phyloP scores from a whole-genome alignment of 2,329 filamentous ascomycete genomes.

The Cercospora sp. region DNA sequence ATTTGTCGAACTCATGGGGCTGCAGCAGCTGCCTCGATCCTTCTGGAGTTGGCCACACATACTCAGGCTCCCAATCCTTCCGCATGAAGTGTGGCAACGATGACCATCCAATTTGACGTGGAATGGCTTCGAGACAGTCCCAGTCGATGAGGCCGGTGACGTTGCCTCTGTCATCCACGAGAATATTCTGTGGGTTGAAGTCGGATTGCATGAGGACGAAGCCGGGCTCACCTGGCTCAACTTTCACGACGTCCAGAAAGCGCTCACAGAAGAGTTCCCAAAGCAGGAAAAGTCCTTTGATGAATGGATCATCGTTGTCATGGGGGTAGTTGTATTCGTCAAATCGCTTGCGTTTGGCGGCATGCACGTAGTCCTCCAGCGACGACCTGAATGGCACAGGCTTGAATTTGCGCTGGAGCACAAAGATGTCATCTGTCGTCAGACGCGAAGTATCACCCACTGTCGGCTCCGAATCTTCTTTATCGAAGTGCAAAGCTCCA shows the following conservation, averaged over 20 bases:
- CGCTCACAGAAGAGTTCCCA: constrained; percentile 24
- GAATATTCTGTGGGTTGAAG: constrained; percentile 28
- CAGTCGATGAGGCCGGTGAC: constrained; percentile 27
- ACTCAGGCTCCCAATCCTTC: constrained; percentile 22
- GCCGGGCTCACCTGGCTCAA: constrained; percentile 13
- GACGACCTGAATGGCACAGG: constrained; percentile 8
- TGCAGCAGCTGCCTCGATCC: constrained; percentile 8
- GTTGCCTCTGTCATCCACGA: constrained; percentile 19
- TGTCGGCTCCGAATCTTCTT: constrained; percentile 2
- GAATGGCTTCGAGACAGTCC: constrained; percentile 26
- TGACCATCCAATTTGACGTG: constrained; percentile 25
- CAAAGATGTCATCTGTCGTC: constrained; percentile 20
- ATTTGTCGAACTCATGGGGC: constrained; percentile 21
- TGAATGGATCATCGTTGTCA: neutral
- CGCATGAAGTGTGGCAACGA: constrained; percentile 23
- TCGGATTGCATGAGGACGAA: constrained; percentile 28
- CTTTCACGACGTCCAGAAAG: constrained; percentile 20
- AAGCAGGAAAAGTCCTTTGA: constrained; percentile 16
- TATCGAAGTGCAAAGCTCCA: constrained; percentile 21
- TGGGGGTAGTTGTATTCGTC: constrained; percentile 11
- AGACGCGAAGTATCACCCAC: constrained; percentile 19
- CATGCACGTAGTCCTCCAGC: constrained; percentile 16
- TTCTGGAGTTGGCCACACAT: constrained; percentile 16
- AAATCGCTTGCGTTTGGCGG: constrained; percentile 18
- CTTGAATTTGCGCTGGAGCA: constrained; percentile 18